Evolutionary conservation across 371 early-diverging fungal genomes (phyloP).

Genomic region (Fennellomyces sp.): DNA sequence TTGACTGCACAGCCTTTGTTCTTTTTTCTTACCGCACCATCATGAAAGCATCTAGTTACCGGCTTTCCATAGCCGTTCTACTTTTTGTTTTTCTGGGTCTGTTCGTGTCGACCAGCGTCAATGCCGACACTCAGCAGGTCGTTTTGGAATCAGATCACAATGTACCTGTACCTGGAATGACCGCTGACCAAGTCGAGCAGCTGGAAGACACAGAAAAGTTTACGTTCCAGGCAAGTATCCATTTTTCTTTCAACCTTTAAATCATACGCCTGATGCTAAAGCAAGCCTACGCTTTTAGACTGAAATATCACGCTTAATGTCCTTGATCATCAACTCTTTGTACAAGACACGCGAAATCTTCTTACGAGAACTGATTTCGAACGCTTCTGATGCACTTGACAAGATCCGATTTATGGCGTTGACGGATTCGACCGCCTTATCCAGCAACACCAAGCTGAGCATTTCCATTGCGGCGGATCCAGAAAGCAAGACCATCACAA

Average conservation of each 20-base stretch:
- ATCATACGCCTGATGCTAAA: not conserved
- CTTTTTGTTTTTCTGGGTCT: constrained; percentile 16
- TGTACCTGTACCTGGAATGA: constrained; percentile 23
- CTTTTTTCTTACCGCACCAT: constrained; percentile 4
- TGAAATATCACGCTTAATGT: constrained; percentile 86
- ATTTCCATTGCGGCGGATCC: constrained; percentile 78
- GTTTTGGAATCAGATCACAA: constrained; percentile 12
- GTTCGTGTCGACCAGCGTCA: constrained; percentile 1
- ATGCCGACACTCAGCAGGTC: constrained; percentile 8
- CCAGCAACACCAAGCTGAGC: constrained; percentile 60
- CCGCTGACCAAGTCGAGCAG: constrained; percentile 32
- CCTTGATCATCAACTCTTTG: constrained; percentile 87
- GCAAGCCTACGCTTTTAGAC: constrained; percentile 53
- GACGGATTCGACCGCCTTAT: constrained; percentile 67
- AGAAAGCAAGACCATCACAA: constrained; percentile 69
- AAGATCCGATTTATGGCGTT: constrained; percentile 87
- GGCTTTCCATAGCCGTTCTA: constrained; percentile 10
- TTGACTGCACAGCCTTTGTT: not conserved
- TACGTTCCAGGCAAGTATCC: constrained; percentile 33
- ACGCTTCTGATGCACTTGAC: constrained; percentile 95
- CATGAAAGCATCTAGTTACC: constrained; percentile 18
- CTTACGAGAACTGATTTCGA: constrained; percentile 95
- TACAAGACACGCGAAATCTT: constrained; percentile 92
- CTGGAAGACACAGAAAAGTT: constrained; percentile 39
- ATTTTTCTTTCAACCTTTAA: not conserved